Percentiles rank a stretch among this genome's conserved stretches.
phyloP scores from a whole-genome alignment of 2,329 filamentous ascomycete species.

The Botrytis pseudocinerea region DNA sequence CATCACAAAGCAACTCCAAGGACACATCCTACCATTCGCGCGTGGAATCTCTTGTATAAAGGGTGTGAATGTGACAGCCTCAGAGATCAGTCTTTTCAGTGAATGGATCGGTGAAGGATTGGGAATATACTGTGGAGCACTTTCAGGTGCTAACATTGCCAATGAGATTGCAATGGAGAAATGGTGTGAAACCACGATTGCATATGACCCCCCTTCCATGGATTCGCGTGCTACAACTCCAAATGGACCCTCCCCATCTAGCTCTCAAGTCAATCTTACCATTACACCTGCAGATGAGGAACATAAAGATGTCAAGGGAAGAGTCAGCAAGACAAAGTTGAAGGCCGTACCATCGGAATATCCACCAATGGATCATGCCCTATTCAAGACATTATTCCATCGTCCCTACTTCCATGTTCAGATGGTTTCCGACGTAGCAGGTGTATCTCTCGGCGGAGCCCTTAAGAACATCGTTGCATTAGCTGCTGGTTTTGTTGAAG shows the following conservation, averaged over 20 bases:
- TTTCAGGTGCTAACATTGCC: slow-evolving; percentile 95
- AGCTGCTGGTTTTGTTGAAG: slow-evolving; percentile 92
- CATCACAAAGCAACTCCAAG: slow-evolving; percentile 80
- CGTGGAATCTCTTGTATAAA: slow-evolving; percentile 98
- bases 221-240: slow-evolving; percentile 77
- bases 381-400: slow-evolving; percentile 86
- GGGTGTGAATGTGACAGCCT: slow-evolving; percentile 88
- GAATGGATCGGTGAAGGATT: slow-evolving; percentile 90
- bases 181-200: slow-evolving; percentile 95
- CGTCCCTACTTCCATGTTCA: slow-evolving; percentile 97
- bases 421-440: slow-evolving; percentile 92
- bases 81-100: slow-evolving; percentile 85
- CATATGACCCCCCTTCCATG: slow-evolving; percentile 88
- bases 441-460: slow-evolving; percentile 90
- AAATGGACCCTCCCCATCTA: slow-evolving; percentile 51
- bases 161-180: slow-evolving; percentile 93
- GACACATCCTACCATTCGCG: slow-evolving; percentile 87
- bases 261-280: slow-evolving; percentile 52
- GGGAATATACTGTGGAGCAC: slow-evolving; percentile 93
- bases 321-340: slow-evolving; percentile 67
- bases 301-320: slow-evolving; percentile 69
- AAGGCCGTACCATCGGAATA: slow-evolving; percentile 78
- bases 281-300: slow-evolving; percentile 49
- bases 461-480: slow-evolving; percentile 97
- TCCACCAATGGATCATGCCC: slow-evolving; percentile 80